Evolutionary conservation across 768 basidiomycete species (phyloP).

Genomic region (Sistotremastrum suecicum): DNA sequence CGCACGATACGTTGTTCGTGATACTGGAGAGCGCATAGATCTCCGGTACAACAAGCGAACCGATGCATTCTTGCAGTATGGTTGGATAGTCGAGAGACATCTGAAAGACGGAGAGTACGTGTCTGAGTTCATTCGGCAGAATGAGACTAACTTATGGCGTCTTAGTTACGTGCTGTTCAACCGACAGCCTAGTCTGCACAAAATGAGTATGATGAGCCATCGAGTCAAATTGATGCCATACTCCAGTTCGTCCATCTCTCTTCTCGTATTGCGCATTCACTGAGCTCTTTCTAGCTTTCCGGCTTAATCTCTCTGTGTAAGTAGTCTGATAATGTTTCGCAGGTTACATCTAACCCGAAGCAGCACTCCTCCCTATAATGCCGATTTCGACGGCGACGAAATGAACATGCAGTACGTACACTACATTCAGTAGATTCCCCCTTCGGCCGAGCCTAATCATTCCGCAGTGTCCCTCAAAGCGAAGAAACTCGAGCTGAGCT

Average conservation of each 20-base stretch:
- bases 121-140: background rate
- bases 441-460: constrained; percentile 5
- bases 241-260: constrained; percentile 54
- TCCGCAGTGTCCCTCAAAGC: constrained; percentile 78
- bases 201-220: constrained; percentile 99
- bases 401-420: constrained; percentile 99
- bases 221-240: constrained; percentile 95
- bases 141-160: constrained; percentile 2
- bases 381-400: constrained; percentile 99
- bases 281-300: constrained; percentile 56
- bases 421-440: background rate
- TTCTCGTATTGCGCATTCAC: constrained; percentile 4
- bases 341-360: constrained; percentile 1
- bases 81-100: constrained; percentile 97
- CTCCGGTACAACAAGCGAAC: constrained; percentile 91
- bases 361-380: constrained; percentile 95
- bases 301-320: constrained; percentile 94
- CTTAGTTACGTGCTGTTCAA: constrained; percentile 85
- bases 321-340: constrained; percentile 17
- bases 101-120: constrained; percentile 96
- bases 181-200: constrained; percentile 95
- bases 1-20: constrained; percentile 90
- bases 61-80: constrained; percentile 91
- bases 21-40: constrained; percentile 95
- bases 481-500: constrained; percentile 97